These are phyloP conservation scores for Forsythia viridissima DNA, from an alignment of 257 asterid species.

Conservation along the genomic window DNA sequence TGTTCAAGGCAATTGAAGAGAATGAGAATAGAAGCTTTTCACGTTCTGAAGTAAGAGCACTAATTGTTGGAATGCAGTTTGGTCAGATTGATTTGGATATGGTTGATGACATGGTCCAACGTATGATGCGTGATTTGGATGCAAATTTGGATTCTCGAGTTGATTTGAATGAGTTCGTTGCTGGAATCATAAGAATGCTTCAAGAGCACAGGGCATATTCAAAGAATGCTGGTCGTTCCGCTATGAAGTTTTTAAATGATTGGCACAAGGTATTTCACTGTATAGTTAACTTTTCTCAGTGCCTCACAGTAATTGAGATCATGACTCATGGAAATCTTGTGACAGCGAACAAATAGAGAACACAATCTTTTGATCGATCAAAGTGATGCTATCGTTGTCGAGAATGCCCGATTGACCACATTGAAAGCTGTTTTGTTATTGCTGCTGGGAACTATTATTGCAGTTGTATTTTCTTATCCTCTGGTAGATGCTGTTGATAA, in stretches of 20 bases:
- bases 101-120: constrained; percentile 64
- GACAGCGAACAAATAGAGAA: constrained; percentile 77
- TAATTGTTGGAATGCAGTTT: constrained; percentile 71
- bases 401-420: constrained; percentile 45
- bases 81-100: constrained; percentile 59
- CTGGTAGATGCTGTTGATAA: constrained; percentile 82
- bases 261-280: constrained; percentile 57
- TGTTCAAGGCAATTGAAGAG: constrained; percentile 63
- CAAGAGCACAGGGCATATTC: constrained; percentile 40
- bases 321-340: constrained; percentile 15
- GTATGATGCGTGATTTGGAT: background rate
- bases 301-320: background rate
- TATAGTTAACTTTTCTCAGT: constrained; percentile 3
- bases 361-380: constrained; percentile 59
- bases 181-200: constrained; percentile 72
- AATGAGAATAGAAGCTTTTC: constrained; percentile 61
- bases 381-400: constrained; percentile 59
- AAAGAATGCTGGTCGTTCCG: constrained; percentile 30
- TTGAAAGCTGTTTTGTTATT: constrained; percentile 68
- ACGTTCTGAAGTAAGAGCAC: constrained; percentile 62
- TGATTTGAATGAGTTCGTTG: constrained; percentile 51
- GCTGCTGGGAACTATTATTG: constrained; percentile 72
- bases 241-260: constrained; percentile 56
- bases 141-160: constrained; percentile 55
- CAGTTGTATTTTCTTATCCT: constrained; percentile 94